Percentiles rank a stretch among this genome's conserved stretches.
These are phyloP conservation scores for Gyrodon lividus DNA, from an alignment of 768 basidiomycete genomes.

Conservation along the genomic window DNA sequence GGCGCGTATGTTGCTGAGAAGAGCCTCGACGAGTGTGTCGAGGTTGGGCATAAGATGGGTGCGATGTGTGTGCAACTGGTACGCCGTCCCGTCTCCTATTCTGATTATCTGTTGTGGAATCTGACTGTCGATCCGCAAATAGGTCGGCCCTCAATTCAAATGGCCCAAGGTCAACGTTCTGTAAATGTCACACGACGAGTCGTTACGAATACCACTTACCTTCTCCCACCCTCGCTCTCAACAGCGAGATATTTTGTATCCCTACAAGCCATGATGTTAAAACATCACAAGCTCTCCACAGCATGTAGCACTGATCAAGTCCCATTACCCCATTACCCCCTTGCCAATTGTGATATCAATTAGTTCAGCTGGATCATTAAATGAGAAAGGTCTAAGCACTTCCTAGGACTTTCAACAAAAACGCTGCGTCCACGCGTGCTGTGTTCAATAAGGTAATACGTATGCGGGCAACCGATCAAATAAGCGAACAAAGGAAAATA, in stretches of 20 bases:
- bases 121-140: not conserved
- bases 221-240: conserved; percentile 34
- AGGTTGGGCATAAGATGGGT: conserved; percentile 85
- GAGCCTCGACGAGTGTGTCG: conserved; percentile 69
- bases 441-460: conserved; percentile 26
- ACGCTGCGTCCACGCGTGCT: conserved; percentile 14
- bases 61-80: conserved; percentile 84
- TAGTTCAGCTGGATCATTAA: conserved; percentile 5
- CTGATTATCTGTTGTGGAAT: not conserved
- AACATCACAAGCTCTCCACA: conserved; percentile 34
- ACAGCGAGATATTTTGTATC: conserved; percentile 34
- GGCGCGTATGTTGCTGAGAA: conserved; percentile 83
- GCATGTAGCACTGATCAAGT: conserved; percentile 29
- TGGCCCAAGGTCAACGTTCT: conserved; percentile 57
- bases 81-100: conserved; percentile 15
- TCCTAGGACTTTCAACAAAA: conserved; percentile 15
- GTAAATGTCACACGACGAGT: conserved; percentile 13
- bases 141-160: conserved; percentile 57
- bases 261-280: conserved; percentile 18
- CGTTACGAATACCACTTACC: not conserved
- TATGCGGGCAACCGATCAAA: conserved; percentile 14
- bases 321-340: not conserved
- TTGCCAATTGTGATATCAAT: conserved; percentile 23
- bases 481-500: conserved; percentile 6
- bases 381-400: conserved; percentile 9